A percentile compares a stretch with the other conserved stretches of the same genome.
phyloP scores from a whole-genome alignment of 495 filamentous ascomycete genomes.

The Penicillium verhagenii region DNA sequence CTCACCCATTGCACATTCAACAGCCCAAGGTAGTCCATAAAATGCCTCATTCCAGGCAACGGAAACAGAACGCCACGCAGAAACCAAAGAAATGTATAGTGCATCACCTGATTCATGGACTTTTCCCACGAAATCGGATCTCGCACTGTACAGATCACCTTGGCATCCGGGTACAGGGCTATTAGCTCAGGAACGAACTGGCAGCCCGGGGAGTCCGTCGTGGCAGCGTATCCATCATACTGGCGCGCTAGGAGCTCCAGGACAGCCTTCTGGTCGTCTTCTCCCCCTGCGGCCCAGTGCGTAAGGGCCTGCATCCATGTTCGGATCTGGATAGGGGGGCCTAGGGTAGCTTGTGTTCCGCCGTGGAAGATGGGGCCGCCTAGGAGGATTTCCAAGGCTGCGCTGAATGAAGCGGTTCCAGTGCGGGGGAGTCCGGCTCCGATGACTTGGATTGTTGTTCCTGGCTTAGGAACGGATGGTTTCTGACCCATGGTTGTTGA shows the following conservation, averaged over 20 bases:
- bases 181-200: constrained; percentile 29
- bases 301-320: constrained; percentile 21
- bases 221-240: constrained; percentile 54
- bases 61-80: constrained; percentile 22
- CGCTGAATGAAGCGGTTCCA: constrained; percentile 48
- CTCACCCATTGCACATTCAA: constrained; percentile 19
- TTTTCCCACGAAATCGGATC: constrained; percentile 23
- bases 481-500: constrained; percentile 14
- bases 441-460: constrained; percentile 31
- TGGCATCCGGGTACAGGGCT: constrained; percentile 29
- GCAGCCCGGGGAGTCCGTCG: constrained; percentile 27
- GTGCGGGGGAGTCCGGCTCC: constrained; percentile 52
- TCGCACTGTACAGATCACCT: constrained; percentile 29
- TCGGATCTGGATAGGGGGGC: constrained; percentile 19
- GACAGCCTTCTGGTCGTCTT: constrained; percentile 50
- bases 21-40: constrained; percentile 14
- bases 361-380: constrained; percentile 31
- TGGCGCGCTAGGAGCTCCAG: constrained; percentile 58
- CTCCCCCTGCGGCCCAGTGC: constrained; percentile 9
- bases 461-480: constrained; percentile 11
- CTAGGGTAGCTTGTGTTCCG: constrained; percentile 26
- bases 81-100: constrained; percentile 14
- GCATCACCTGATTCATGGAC: constrained; percentile 16
- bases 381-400: constrained; percentile 45
- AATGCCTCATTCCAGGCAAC: constrained; percentile 26